A percentile compares a stretch with the other conserved stretches of the same genome.
Conservation (phyloP, 1,139 yeast species). For the Meyerozyma guilliermondii region DNA sequence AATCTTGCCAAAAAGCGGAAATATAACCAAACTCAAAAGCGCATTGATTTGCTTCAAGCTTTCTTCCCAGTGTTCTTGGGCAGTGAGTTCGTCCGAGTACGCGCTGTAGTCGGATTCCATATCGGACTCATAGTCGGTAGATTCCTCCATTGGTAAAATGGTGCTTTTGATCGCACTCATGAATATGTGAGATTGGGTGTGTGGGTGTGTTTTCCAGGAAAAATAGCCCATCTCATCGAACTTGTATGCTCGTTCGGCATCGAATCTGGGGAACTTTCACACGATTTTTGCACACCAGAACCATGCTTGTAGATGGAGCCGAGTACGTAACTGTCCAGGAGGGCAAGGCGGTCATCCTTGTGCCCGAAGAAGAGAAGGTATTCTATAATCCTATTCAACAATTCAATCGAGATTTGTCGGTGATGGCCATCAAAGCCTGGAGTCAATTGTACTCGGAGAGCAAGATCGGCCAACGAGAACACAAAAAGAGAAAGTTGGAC, state of each 20-base stretch:
- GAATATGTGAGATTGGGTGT: no score
- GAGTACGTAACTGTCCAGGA: slow-evolving; percentile 56
- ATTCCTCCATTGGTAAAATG: not conserved
- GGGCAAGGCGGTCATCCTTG: slow-evolving; percentile 76
- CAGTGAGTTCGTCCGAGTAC: slow-evolving; percentile 14
- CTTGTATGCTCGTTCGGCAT: slow-evolving; percentile 1
- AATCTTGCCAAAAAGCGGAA: slow-evolving; percentile 69
- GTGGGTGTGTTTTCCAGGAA: not conserved
- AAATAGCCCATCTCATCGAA: slow-evolving; percentile 4
- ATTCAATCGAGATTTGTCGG: slow-evolving; percentile 87
- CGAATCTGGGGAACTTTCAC: not conserved
- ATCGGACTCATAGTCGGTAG: not conserved
- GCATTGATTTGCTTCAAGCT: slow-evolving; percentile 58
- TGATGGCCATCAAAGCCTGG: slow-evolving; percentile 85
- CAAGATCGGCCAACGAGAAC: slow-evolving; percentile 12
- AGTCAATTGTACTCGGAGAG: slow-evolving; percentile 38
- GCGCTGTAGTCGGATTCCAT: not conserved
- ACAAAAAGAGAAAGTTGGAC: slow-evolving; percentile 17
- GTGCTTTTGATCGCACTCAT: no score
- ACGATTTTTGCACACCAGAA: not conserved
- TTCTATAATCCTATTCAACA: slow-evolving; percentile 96
- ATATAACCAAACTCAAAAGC: slow-evolving; percentile 51
- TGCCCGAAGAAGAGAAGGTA: slow-evolving; percentile 75
- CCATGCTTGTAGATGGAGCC: slow-evolving; percentile 15
- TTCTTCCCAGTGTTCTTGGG: slow-evolving; percentile 81